Evolutionary conservation across 176 grass and related monocot species (phyloP).

Genomic region (Musa schizocarpa): DNA sequence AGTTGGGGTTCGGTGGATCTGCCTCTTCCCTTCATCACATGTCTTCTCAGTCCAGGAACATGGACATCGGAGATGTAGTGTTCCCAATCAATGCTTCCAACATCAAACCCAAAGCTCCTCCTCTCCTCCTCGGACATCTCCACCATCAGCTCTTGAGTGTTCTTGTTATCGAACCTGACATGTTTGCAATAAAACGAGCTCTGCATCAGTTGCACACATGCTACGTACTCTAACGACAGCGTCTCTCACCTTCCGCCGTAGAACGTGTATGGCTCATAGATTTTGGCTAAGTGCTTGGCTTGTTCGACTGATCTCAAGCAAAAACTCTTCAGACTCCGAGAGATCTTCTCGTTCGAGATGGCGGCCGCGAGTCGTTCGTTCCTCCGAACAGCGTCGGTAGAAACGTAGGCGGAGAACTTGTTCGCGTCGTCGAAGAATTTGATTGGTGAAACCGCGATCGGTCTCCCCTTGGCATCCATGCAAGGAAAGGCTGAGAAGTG

Average conservation of each 20-base stretch:
- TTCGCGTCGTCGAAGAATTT: constrained; percentile 59
- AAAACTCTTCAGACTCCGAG: constrained; percentile 34
- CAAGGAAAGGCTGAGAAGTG: constrained; percentile 61
- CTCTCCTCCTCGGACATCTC: constrained; percentile 70
- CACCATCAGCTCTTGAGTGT: constrained; percentile 45
- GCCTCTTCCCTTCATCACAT: constrained; percentile 82
- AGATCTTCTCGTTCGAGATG: constrained; percentile 18
- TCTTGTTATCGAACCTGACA: constrained; percentile 64
- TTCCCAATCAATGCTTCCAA: constrained; percentile 63
- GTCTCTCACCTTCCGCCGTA: constrained; percentile 58
- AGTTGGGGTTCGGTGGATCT: constrained; percentile 14
- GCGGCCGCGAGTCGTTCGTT: constrained; percentile 4
- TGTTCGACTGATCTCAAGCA: constrained; percentile 65
- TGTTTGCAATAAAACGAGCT: not conserved
- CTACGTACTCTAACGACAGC: too few species aligned
- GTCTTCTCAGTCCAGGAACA: constrained; percentile 78
- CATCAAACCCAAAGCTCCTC: constrained; percentile 60
- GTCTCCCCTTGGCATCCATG: constrained; percentile 44
- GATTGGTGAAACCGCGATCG: constrained; percentile 49
- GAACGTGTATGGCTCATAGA: constrained; percentile 93
- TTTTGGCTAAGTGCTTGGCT: constrained; percentile 62
- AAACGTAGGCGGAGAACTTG: constrained; percentile 62
- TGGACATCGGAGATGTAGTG: constrained; percentile 83
- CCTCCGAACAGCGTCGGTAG: constrained; percentile 51
- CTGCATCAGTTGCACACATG: too few species aligned